Conservation (phyloP, 1,284 basidiomycete species). For the Volvariella surrecta region DNA sequence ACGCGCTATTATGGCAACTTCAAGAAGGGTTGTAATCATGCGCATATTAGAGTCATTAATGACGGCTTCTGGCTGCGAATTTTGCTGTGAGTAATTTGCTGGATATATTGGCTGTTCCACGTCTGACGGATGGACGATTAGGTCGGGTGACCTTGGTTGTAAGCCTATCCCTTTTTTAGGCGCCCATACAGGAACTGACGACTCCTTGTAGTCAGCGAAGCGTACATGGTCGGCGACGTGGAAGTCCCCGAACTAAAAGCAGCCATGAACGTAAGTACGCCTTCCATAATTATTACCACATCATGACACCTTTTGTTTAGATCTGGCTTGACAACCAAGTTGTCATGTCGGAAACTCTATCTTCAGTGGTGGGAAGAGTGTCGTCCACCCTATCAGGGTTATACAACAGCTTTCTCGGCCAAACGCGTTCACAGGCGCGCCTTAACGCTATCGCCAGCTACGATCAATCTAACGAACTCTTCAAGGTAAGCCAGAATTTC, state of each 20-base stretch:
- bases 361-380: slow-evolving; percentile 56
- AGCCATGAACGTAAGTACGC: slow-evolving; percentile 64
- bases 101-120: slow-evolving; percentile 8
- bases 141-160: slow-evolving; percentile 71
- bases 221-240: slow-evolving; percentile 80
- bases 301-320: slow-evolving; percentile 27
- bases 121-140: slow-evolving; percentile 19
- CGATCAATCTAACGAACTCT: slow-evolving; percentile 79
- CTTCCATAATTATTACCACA: slow-evolving; percentile 9
- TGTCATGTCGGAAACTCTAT: slow-evolving; percentile 53
- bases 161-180: slow-evolving; percentile 20
- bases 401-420: slow-evolving; percentile 77
- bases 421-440: slow-evolving; percentile 68
- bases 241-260: slow-evolving; percentile 65
- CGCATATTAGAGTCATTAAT: slow-evolving; percentile 57
- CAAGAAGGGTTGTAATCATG: slow-evolving; percentile 43
- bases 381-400: slow-evolving; percentile 62
- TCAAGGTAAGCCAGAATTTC: slow-evolving; percentile 40
- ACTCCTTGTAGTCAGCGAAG: slow-evolving; percentile 65
- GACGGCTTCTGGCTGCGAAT: slow-evolving; percentile 79
- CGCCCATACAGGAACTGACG: slow-evolving; percentile 9
- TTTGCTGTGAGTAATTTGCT: slow-evolving; percentile 40
- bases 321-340: slow-evolving; percentile 81
- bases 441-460: slow-evolving; percentile 86
- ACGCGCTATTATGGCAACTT: slow-evolving; percentile 48